A percentile compares a stretch with the other conserved stretches of the same genome.
These are phyloP conservation scores for Aspergillus ochraceoroseus DNA, from an alignment of 2,329 filamentous ascomycete species.

Conservation along the genomic window DNA sequence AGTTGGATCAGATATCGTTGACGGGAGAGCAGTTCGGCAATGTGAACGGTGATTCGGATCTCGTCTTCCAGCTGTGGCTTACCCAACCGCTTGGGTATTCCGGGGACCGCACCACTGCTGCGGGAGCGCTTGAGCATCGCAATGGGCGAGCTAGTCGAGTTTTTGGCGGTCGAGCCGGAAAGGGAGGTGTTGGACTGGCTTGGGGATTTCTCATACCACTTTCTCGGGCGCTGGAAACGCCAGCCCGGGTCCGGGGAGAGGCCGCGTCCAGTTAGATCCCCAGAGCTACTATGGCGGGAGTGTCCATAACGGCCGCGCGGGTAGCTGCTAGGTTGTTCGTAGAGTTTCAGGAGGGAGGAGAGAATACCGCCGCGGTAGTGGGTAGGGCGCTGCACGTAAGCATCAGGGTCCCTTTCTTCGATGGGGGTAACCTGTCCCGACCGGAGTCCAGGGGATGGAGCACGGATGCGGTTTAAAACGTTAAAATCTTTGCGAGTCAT, in stretches of 20 bases:
- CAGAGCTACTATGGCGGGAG: constrained; percentile 31
- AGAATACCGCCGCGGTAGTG: constrained; percentile 70
- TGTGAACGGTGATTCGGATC: constrained; percentile 57
- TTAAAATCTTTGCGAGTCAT: constrained; percentile 36
- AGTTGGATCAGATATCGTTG: constrained; percentile 82
- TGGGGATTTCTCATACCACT: constrained; percentile 42
- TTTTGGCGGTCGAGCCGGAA: constrained; percentile 28
- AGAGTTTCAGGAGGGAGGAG: constrained; percentile 66
- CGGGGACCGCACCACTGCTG: constrained; percentile 33
- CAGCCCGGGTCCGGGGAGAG: constrained; percentile 33
- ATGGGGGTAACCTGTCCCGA: constrained; percentile 34
- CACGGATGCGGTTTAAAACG: constrained; percentile 32
- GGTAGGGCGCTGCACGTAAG: constrained; percentile 62
- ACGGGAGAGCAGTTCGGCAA: constrained; percentile 67
- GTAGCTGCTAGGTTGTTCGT: constrained; percentile 49
- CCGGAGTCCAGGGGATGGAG: constrained; percentile 30
- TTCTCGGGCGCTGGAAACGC: constrained; percentile 30
- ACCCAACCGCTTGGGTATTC: constrained; percentile 28
- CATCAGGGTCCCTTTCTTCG: constrained; percentile 48
- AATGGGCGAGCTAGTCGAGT: constrained; percentile 28
- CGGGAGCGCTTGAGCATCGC: constrained; percentile 35
- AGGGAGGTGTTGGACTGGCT: constrained; percentile 36
- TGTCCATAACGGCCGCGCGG: constrained; percentile 27
- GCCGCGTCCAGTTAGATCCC: constrained; percentile 29
- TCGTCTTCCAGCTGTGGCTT: constrained; percentile 45